Percentiles rank a stretch among this genome's conserved stretches.
phyloP scores from a whole-genome alignment of 768 basidiomycete species.

The Agaricus sinodeliciosus region DNA sequence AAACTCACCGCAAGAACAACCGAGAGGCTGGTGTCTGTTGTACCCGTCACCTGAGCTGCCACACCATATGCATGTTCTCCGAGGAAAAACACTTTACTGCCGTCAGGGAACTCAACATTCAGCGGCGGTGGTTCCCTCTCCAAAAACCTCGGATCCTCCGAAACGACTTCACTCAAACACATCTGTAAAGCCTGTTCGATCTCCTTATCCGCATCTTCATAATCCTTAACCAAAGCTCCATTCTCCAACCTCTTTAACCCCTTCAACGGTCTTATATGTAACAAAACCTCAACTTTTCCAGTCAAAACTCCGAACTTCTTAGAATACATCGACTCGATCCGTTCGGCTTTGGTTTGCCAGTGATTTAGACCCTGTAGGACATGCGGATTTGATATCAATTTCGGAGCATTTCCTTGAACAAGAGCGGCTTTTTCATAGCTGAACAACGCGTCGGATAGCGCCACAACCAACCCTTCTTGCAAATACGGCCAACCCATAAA shows the following conservation, averaged over 20 bases:
- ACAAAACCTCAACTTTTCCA: conserved; percentile 68
- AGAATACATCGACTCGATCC: conserved; percentile 79
- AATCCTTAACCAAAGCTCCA: conserved; percentile 93
- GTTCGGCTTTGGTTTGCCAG: conserved; percentile 80
- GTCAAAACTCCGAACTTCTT: conserved; percentile 86
- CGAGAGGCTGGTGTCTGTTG: conserved; percentile 63
- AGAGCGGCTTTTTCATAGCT: conserved; percentile 71
- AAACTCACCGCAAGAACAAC: conserved; percentile 77
- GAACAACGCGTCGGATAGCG: conserved; percentile 82
- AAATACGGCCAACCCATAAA: conserved; percentile 94
- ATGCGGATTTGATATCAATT: conserved; percentile 70
- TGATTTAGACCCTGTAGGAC: conserved; percentile 54
- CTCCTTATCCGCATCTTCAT: conserved; percentile 78
- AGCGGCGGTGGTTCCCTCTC: conserved; percentile 81
- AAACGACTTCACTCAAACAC: conserved; percentile 69
- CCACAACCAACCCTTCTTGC: conserved; percentile 83
- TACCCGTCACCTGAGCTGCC: conserved; percentile 80
- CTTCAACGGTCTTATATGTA: conserved; percentile 90
- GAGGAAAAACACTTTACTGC: conserved; percentile 91
- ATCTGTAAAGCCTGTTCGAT: conserved; percentile 85
- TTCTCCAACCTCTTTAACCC: conserved; percentile 86
- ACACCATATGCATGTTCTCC: conserved; percentile 95
- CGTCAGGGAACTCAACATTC: conserved; percentile 83
- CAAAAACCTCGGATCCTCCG: conserved; percentile 83
- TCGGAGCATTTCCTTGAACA: conserved; percentile 41